Evolutionary conservation across 106 monocot genomes (phyloP).

Genomic region (Hemerocallis citrina): DNA sequence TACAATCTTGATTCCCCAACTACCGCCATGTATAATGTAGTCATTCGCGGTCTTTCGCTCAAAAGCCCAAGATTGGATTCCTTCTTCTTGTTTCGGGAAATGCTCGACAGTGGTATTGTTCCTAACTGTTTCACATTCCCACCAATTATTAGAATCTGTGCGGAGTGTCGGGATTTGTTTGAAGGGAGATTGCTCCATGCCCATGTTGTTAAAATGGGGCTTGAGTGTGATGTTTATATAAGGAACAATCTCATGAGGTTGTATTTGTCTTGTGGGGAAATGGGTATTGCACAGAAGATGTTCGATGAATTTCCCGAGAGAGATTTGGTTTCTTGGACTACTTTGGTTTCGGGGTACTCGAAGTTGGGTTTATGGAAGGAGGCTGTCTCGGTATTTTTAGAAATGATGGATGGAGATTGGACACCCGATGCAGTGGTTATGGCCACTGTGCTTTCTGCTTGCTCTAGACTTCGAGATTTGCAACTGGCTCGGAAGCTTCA

Average conservation of each 20-base stretch:
- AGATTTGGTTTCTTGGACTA: conserved; percentile 47
- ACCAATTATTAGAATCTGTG: conserved; percentile 28
- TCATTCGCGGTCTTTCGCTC: conserved; percentile 38
- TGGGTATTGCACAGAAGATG: conserved; percentile 21
- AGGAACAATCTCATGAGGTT: conserved; percentile 40
- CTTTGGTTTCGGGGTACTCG: conserved; percentile 20
- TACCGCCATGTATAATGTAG: conserved; percentile 44
- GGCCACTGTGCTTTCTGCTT: conserved; percentile 39
- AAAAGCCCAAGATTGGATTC: conserved; percentile 22
- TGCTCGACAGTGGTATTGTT: conserved; percentile 12
- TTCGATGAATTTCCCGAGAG: conserved; percentile 37
- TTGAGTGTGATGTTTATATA: conserved; percentile 26
- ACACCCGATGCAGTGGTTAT: conserved; percentile 33
- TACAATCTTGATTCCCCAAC: conserved; percentile 30
- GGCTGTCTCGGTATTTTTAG: conserved; percentile 26
- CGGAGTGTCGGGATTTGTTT: not conserved
- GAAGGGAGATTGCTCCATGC: conserved; percentile 33
- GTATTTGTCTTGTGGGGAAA: conserved; percentile 20
- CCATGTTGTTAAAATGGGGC: conserved; percentile 33
- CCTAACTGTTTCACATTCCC: conserved; percentile 48
- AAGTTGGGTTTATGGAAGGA: conserved; percentile 22
- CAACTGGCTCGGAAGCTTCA: conserved; percentile 40
- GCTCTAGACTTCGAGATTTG: conserved; percentile 17
- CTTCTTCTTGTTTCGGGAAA: conserved; percentile 8
- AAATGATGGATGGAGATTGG: conserved; percentile 20